phyloP scores from a whole-genome alignment of 2,329 filamentous ascomycete genomes.

The Chrysoporthe austroafricana region DNA sequence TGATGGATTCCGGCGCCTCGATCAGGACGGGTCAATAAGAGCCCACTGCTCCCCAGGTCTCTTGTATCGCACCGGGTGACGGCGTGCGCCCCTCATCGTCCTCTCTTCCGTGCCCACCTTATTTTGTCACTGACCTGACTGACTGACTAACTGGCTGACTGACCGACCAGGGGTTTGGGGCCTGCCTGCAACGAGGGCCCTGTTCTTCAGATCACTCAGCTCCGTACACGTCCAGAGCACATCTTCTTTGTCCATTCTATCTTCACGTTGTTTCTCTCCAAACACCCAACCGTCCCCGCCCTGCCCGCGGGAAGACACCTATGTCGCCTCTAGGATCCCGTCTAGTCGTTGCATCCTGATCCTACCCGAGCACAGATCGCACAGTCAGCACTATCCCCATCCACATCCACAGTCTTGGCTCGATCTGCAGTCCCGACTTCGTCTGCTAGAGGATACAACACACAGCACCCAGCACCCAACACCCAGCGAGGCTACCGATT shows the following conservation, averaged over 20 bases:
- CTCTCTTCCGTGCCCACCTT: neutral
- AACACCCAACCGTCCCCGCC: neutral
- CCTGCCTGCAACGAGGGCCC: neutral
- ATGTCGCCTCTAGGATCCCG: neutral
- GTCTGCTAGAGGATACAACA: too few relatives aligned
- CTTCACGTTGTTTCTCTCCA: neutral
- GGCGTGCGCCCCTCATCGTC: constrained; percentile 13
- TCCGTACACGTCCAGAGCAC: neutral
- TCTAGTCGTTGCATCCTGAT: constrained; percentile 17
- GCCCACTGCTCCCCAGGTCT: neutral
- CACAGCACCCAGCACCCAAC: neutral
- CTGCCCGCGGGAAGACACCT: neutral
- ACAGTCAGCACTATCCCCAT: constrained; percentile 25
- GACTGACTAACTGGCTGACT: too few relatives aligned
- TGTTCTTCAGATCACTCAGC: neutral
- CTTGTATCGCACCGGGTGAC: neutral
- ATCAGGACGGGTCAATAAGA: neutral
- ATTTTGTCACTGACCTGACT: neutral
- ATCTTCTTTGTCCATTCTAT: neutral
- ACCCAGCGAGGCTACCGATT: constrained; percentile 1
- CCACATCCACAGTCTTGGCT: constrained; percentile 7
- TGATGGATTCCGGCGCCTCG: neutral
- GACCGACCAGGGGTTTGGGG: neutral
- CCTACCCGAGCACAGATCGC: constrained; percentile 7
- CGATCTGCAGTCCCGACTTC: neutral